These are phyloP conservation scores for Ascobolus immersus DNA, from an alignment of 495 filamentous ascomycete genomes.

Conservation along the genomic window DNA sequence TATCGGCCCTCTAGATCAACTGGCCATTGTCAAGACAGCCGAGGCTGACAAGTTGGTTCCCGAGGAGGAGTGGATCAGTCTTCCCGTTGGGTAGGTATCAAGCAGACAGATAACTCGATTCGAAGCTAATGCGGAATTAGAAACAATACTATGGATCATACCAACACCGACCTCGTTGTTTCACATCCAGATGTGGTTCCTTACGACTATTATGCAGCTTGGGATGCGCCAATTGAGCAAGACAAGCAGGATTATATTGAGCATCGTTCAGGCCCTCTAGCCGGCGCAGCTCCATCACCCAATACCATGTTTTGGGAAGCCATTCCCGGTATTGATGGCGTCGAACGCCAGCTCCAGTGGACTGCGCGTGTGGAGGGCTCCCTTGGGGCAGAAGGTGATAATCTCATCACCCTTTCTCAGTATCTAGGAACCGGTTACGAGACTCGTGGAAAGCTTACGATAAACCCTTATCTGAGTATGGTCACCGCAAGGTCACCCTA, in stretches of 20 bases:
- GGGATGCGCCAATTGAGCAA: constrained; percentile 21
- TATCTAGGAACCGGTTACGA: constrained; percentile 38
- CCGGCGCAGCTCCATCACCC: constrained; percentile 44
- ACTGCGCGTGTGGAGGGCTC: constrained; percentile 35
- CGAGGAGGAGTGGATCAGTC: constrained; percentile 34
- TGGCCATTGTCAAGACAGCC: constrained; percentile 27
- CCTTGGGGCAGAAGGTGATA: constrained; percentile 17
- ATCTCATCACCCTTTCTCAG: constrained; percentile 34
- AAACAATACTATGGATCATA: constrained; percentile 50
- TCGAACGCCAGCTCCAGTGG: constrained; percentile 40
- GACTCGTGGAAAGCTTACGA: constrained; percentile 35
- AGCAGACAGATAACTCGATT: constrained; percentile 10
- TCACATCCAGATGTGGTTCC: constrained; percentile 31
- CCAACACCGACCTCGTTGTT: constrained; percentile 43
- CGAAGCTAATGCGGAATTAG: constrained; percentile 29
- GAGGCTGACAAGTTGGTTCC: constrained; percentile 30
- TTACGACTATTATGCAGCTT: constrained; percentile 41
- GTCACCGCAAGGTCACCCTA: constrained; percentile 29
- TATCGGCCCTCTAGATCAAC: constrained; percentile 37
- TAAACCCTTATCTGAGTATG: constrained; percentile 29
- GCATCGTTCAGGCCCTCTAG: constrained; percentile 34
- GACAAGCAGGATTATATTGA: constrained; percentile 25
- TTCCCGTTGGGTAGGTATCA: constrained; percentile 53
- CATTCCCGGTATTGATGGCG: constrained; percentile 24
- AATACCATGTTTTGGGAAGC: constrained; percentile 26